Base-by-base conservation (phyloP, 2,329 filamentous ascomycete genomes). In the Fusarium sp. region DNA sequence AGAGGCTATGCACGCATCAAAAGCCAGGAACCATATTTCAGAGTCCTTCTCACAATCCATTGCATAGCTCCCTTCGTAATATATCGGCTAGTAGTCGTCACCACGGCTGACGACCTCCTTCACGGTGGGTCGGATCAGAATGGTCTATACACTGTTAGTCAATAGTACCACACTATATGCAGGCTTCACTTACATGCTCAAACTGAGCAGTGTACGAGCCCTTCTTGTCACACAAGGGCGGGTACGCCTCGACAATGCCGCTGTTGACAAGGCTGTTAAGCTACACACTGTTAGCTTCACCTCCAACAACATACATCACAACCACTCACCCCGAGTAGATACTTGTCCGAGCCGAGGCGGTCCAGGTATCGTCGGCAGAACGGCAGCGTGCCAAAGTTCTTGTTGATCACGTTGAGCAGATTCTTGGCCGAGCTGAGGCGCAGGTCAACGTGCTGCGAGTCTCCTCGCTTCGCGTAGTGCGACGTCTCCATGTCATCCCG, bases 151-250 rank as follows among this genome's bases (percentile, higher is more conserved):
- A 60, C 38, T 32, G 67, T 70, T 63, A 77, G 74, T 61, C 63
- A n/a, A 27, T 17, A 12, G 45, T 6, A 32, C 25, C 32, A n/a
- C 20, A 43, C 33, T 20, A 38, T 25, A 20, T 27, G 8, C 2
- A 25, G 14, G 22, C 56, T 58, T 32, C 22, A 90, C 93, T 89
- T 85, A 97, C 95, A 86, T 98, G 95, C 87, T 98, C 95, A 81
- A 91, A 97, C 82, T 98, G 95, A 73, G 95, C 96, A 30, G 95
- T 97, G 83, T 97, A 98, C 30, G 94, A 97, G 68, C 96, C 96
- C 89, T 97, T 97, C 85, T 95, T 92, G 85, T 98, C 95, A 77
- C 93, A 92, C 77, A 98, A 87, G 33, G 95, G 95, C 43, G 95
- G 95, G 81, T 98, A 98, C 50, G 94, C 91, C 84, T 98, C 94